Base-by-base conservation (phyloP, 2,329 filamentous ascomycete genomes). In the Xylariales sp. region DNA sequence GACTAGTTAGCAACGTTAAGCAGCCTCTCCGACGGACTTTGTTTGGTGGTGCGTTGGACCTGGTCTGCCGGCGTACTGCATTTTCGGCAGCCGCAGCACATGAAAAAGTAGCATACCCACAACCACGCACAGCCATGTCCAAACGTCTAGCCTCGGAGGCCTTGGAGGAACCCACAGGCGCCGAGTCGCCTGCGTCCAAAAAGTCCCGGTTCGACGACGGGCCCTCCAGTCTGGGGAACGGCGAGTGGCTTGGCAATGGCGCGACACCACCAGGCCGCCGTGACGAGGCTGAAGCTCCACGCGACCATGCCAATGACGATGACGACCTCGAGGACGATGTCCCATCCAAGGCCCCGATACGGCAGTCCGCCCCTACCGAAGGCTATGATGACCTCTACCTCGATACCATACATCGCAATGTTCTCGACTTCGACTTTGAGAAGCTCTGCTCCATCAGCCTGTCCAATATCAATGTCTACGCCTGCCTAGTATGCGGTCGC, bases 401-500 rank as follows among this genome's bases (percentile, higher is more conserved):
- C 51, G 93, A 98, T 69, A 97, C 93, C 11, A 94, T 98, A 65
- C 82, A 95, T 62, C 87, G 93, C 54, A 81, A 83, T 56, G 83
- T 95, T 32, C 81, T 97, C 40, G 93, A 98, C 64, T 97, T 97
- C 59, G 93, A 98, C 64, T 98, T 98, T 60, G 93, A 98, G 61
- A 98, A 98, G 71, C 79, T 96, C 11, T 98, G 93, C 67, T 97
- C 91, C 17, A 76, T 98, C 49, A 95, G 88, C 23, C 76, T 98
- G 6, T 95, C 90, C 33, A 97, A 97, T 60, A 96, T 97, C 67
- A 98, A 98, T 59, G 90, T 98, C 30, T 98, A 98, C 61, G 93
- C 93, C 8, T 98, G 93, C 56, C 77, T 98, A 10, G 87, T 97
- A 1, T 98, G 93, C 61, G 93, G 93, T n/a, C 91, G 88, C 61